Evolutionary conservation across 208 protist species (phyloP), one percentile per base, ranked within the genome.

Genomic region (Tritrichomonas musculus): DNA sequence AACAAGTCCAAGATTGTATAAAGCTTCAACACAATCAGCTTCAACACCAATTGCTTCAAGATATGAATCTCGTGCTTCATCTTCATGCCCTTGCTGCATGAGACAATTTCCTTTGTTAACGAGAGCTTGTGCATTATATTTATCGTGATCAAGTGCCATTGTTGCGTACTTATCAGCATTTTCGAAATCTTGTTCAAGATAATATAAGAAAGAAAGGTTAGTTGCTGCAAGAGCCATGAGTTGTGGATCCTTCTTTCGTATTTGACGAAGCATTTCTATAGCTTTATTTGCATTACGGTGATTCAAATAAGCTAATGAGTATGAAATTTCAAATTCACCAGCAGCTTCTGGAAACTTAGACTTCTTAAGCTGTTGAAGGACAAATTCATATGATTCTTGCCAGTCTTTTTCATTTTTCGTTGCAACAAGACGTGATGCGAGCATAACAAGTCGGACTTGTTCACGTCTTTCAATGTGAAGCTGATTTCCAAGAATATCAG

Each of bases 121-220:
- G 4, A 99, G 96, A 64, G 98, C 98, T 94, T 97, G 97, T 72
- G 98, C 97, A 95, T 99, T 99, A 96, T 98, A 95, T 94, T 97
- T 96, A 94, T 99, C 97, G 53, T 97, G 95, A 93, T 97, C 96
- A 80, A 99, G 94, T 64, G 97, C 98, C 93, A 97, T 95, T 92
- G 98, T 96, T 93, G 97, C 98, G 95, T 99, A 98, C 94, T 97
- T 97, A 93, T 98, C 96, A 36, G 97, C 97, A 94, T 96, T 98
- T 30, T 98, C 97, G 94, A 97, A 96, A 95, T 99, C 97, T 92
- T 97, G 97, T 94, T 99, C 98, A 33, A 99, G 96, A 95, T 98
- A 98, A 96, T 99, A 99, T 36, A 99, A 95, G 94, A 98, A 99
- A 20, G 97, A 97, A 36, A 99, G 95, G 95, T 99, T 99, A 80